Evolutionary conservation across 2,329 filamentous ascomycete species (phyloP).

Genomic region (Aspergillus bombycis): DNA sequence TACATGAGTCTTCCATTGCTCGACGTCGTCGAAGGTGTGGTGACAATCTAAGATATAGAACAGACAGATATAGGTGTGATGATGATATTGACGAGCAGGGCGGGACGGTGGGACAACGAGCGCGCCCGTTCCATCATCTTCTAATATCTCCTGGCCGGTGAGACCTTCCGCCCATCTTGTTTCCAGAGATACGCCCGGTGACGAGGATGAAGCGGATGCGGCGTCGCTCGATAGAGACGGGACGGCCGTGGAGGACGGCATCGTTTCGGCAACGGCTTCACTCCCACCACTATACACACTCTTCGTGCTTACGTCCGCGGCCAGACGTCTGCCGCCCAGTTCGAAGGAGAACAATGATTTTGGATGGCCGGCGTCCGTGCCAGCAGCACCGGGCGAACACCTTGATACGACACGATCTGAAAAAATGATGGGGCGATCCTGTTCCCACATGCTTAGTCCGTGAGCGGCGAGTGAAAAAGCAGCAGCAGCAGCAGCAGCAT

Average conservation of each 20-base stretch:
- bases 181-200: constrained; percentile 35
- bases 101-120: constrained; percentile 28
- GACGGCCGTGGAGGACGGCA: constrained; percentile 27
- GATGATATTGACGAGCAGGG: constrained; percentile 13
- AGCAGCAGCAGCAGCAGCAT: background rate
- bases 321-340: background rate
- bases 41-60: constrained; percentile 51
- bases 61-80: constrained; percentile 41
- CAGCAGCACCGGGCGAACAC: constrained; percentile 4
- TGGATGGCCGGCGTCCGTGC: background rate
- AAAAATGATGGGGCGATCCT: constrained; percentile 21
- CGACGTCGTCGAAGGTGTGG: constrained; percentile 40
- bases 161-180: constrained; percentile 30
- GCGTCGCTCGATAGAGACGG: constrained; percentile 37
- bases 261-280: constrained; percentile 8
- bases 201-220: constrained; percentile 31
- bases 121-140: constrained; percentile 34
- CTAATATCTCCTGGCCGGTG: constrained; percentile 27
- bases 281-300: background rate
- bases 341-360: background rate
- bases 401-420: constrained; percentile 20
- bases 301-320: background rate
- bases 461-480: constrained; percentile 19
- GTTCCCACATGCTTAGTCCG: constrained; percentile 27
- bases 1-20: constrained; percentile 49